These are phyloP conservation scores for Cordyceps javanica DNA, from an alignment of 2,329 filamentous ascomycete genomes.

Conservation along the genomic window DNA sequence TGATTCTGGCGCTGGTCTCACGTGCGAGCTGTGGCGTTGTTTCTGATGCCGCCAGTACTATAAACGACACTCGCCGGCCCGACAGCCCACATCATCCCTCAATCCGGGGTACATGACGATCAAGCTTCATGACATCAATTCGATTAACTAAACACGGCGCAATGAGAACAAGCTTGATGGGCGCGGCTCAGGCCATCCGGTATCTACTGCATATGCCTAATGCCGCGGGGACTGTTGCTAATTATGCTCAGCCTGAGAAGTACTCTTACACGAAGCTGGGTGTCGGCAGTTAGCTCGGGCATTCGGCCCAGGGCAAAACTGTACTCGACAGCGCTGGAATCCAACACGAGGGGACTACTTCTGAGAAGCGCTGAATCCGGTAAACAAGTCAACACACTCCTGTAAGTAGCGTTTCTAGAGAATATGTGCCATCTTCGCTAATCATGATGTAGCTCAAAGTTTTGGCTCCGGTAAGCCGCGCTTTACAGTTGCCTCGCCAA, in stretches of 20 bases:
- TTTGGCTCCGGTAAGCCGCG: slow-evolving; percentile 6
- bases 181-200: not conserved
- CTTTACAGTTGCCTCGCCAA: not conserved
- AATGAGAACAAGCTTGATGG: not conserved
- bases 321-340: slow-evolving; percentile 7
- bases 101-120: not conserved
- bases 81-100: not conserved
- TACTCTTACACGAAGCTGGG: not conserved
- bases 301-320: not conserved
- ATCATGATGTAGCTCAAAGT: slow-evolving; percentile 2
- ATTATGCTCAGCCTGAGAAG: not conserved
- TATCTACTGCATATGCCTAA: not conserved
- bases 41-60: not conserved
- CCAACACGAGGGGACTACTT: not conserved
- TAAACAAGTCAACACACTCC: slow-evolving; percentile 7
- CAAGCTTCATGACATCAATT: not conserved
- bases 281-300: not conserved
- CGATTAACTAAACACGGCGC: not conserved
- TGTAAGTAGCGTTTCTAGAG: slow-evolving; percentile 1
- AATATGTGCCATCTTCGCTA: not conserved
- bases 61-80: not conserved
- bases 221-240: not conserved
- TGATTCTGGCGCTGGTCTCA: slow-evolving; percentile 5
- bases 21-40: slow-evolving; percentile 10
- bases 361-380: slow-evolving; percentile 2